Conservation (phyloP, 768 basidiomycete species). For the Tylopilus balloui region DNA sequence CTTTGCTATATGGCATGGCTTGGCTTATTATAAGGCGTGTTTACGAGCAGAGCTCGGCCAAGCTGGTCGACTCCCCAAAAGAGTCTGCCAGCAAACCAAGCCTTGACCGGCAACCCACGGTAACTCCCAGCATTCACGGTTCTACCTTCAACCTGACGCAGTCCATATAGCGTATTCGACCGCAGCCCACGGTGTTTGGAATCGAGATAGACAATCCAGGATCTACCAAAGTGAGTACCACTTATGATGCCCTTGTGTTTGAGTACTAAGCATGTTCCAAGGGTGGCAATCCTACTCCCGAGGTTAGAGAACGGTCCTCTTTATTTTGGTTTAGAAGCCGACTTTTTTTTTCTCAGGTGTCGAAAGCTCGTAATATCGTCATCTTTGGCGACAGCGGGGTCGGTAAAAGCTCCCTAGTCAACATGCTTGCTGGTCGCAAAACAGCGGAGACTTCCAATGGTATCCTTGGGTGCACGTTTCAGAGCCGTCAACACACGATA, state of each 20-base stretch:
- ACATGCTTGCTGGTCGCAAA: slow-evolving; percentile 34
- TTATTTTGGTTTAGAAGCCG: not conserved
- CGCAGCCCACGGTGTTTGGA: slow-evolving; percentile 9
- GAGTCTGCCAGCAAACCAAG: not conserved
- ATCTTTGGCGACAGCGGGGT: slow-evolving; percentile 42
- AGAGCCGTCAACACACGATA: slow-evolving; percentile 22
- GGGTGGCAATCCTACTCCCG: not conserved
- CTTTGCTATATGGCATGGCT: not conserved
- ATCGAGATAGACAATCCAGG: slow-evolving; percentile 2
- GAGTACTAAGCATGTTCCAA: not conserved
- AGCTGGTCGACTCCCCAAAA: not conserved
- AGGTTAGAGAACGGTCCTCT: slow-evolving; percentile 9
- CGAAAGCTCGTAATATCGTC: slow-evolving; percentile 32
- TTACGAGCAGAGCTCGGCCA: slow-evolving; percentile 6
- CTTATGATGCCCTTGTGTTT: not conserved
- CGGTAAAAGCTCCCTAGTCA: slow-evolving; percentile 43
- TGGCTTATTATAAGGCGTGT: slow-evolving; percentile 2
- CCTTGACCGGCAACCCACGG: not conserved
- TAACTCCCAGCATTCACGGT: not conserved
- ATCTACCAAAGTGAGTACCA: slow-evolving; percentile 6
- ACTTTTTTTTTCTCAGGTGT: slow-evolving; percentile 1
- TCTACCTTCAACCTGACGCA: not conserved
- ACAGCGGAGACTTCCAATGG: slow-evolving; percentile 30
- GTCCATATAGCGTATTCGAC: not conserved
- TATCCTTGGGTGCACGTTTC: slow-evolving; percentile 36